phyloP scores from a whole-genome alignment of 768 basidiomycete species.

The Sutorius australiensis region DNA sequence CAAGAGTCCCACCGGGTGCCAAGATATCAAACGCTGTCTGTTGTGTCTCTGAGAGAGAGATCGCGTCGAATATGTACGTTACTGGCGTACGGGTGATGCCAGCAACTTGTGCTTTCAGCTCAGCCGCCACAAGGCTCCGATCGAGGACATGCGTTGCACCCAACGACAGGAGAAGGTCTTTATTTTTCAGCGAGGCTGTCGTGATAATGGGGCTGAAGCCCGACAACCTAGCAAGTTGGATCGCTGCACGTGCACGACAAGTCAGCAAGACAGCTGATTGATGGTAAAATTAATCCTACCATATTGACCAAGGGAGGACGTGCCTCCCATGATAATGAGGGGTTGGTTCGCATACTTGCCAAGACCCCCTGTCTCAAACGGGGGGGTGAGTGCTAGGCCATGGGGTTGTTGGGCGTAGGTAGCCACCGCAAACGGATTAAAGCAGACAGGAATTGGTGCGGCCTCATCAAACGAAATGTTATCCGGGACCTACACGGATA shows the following conservation, averaged over 20 bases:
- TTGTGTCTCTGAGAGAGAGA: slow-evolving; percentile 32
- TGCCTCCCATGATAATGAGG: slow-evolving; percentile 34
- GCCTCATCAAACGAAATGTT: slow-evolving; percentile 36
- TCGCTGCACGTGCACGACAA: slow-evolving; percentile 14
- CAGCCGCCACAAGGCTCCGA: slow-evolving; percentile 15
- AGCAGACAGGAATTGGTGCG: slow-evolving; percentile 31
- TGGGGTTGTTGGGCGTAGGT: slow-evolving; percentile 28
- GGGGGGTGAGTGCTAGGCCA: slow-evolving; percentile 25
- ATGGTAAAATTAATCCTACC: slow-evolving; percentile 18
- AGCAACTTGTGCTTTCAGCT: slow-evolving; percentile 6
- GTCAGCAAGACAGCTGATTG: not conserved
- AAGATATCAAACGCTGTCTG: slow-evolving; percentile 28
- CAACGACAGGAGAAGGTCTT: slow-evolving; percentile 24
- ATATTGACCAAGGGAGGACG: slow-evolving; percentile 36
- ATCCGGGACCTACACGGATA: slow-evolving; percentile 26
- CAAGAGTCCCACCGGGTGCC: slow-evolving; percentile 28
- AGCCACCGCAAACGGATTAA: slow-evolving; percentile 33
- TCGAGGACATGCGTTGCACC: slow-evolving; percentile 39
- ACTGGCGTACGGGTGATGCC: not conserved
- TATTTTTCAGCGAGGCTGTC: slow-evolving; percentile 35
- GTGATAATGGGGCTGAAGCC: slow-evolving; percentile 35
- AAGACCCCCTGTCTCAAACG: slow-evolving; percentile 26
- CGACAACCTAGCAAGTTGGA: slow-evolving; percentile 33
- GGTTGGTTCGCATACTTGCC: slow-evolving; percentile 32
- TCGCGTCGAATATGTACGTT: slow-evolving; percentile 22